Conservation (phyloP, 2,329 filamentous ascomycete species). For the Stemphylium lycopersici region DNA sequence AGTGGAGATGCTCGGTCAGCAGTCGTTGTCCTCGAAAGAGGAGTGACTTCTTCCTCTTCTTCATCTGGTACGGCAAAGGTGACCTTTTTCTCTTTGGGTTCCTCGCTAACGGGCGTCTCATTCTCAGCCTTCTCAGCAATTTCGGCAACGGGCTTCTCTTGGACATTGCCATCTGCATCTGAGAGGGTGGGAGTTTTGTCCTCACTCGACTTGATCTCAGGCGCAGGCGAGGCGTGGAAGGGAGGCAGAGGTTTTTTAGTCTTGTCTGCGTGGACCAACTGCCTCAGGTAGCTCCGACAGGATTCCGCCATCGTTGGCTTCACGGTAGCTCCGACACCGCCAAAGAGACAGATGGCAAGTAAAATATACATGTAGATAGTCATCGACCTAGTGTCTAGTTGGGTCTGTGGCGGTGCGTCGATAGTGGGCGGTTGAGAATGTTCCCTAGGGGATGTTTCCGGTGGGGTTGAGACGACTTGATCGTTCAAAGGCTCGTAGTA, state of each 20-base stretch:
- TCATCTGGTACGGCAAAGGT: slow-evolving; percentile 41
- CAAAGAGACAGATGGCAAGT: slow-evolving; percentile 17
- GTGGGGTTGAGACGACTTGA: slow-evolving; percentile 28
- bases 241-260: slow-evolving; percentile 12
- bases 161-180: slow-evolving; percentile 6
- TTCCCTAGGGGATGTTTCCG: slow-evolving; percentile 27
- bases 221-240: slow-evolving; percentile 11
- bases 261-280: slow-evolving; percentile 18
- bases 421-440: slow-evolving; percentile 21
- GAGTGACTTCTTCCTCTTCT: slow-evolving; percentile 41
- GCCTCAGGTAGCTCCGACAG: slow-evolving; percentile 23
- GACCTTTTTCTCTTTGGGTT: slow-evolving; percentile 42
- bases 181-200: slow-evolving; percentile 3
- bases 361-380: slow-evolving; percentile 14
- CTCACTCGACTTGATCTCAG: slow-evolving; percentile 6
- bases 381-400: slow-evolving; percentile 19
- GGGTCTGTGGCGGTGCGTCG: slow-evolving; percentile 25
- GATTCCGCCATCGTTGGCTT: slow-evolving; percentile 20
- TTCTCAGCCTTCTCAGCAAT: slow-evolving; percentile 9
- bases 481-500: slow-evolving; percentile 27
- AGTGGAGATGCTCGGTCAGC: slow-evolving; percentile 32
- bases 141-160: slow-evolving; percentile 8
- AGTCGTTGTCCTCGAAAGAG: slow-evolving; percentile 44
- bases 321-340: slow-evolving; percentile 18
- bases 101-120: slow-evolving; percentile 14